Evolutionary conservation across 2,329 filamentous ascomycete genomes (phyloP).

Genomic region (Aspergillus clavatus): DNA sequence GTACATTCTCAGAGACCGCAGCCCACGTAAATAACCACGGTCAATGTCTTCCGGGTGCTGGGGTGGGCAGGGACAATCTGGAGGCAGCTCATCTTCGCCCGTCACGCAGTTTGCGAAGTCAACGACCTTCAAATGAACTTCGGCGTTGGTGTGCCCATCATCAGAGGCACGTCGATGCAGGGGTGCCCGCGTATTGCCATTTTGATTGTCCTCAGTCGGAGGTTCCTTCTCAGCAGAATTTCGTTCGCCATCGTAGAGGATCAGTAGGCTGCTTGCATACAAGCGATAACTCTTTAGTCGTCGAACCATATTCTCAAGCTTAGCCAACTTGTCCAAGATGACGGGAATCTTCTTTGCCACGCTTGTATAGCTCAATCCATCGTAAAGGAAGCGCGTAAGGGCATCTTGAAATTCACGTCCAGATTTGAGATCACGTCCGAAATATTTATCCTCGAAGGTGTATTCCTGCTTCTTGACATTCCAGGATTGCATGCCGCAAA

Average conservation of each 20-base stretch:
- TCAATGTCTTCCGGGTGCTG: slow-evolving; percentile 76
- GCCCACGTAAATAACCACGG: slow-evolving; percentile 78
- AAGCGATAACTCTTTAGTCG: slow-evolving; percentile 81
- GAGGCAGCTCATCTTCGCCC: slow-evolving; percentile 63
- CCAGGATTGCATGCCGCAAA: slow-evolving; percentile 96
- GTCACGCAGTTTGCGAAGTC: slow-evolving; percentile 98
- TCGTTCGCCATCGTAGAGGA: slow-evolving; percentile 85
- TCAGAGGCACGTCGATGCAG: slow-evolving; percentile 28
- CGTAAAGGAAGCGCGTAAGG: slow-evolving; percentile 82
- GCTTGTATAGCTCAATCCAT: slow-evolving; percentile 75
- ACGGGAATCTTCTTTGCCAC: slow-evolving; percentile 82
- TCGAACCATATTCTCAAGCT: slow-evolving; percentile 77
- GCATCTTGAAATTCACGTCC: slow-evolving; percentile 86
- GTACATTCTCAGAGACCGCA: slow-evolving; percentile 73
- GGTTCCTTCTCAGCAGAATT: slow-evolving; percentile 20
- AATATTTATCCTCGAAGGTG: slow-evolving; percentile 98
- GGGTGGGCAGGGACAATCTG: slow-evolving; percentile 68
- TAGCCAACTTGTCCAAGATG: slow-evolving; percentile 75
- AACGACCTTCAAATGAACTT: slow-evolving; percentile 84
- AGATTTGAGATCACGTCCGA: slow-evolving; percentile 79
- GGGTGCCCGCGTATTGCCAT: slow-evolving; percentile 30
- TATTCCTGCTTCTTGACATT: slow-evolving; percentile 78
- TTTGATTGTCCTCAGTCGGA: slow-evolving; percentile 17
- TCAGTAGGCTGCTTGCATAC: slow-evolving; percentile 88
- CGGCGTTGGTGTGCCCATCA: slow-evolving; percentile 35